Base-by-base conservation (phyloP, 2,329 filamentous ascomycete species). In the Myriosclerotinia curreyana region DNA sequence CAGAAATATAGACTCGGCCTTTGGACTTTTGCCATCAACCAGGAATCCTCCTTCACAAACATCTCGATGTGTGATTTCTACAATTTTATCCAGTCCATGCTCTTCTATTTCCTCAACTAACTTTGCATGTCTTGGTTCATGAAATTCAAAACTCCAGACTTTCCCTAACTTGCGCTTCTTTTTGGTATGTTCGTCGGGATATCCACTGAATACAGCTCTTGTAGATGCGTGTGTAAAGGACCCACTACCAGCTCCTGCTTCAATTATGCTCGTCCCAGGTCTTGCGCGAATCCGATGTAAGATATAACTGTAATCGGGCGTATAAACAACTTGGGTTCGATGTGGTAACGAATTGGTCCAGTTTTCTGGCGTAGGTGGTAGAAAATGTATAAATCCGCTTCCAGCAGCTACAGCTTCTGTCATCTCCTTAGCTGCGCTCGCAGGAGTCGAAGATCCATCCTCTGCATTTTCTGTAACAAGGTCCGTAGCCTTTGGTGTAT, bases 241-340 rank as follows among this genome's bases (percentile, higher is more conserved):
- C 9, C 91, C 91, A 73, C 90, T 93, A 8, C 91, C 91, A 1
- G 90, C 87, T 40, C 91, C 91, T 4, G 91, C 91, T 75, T 95
- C 91, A 63, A 95, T 92, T 44, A 95, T 79, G 25, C 82, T 83
- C 53, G 85, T 83, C 6, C 91, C 91, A 0, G 91, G 91, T 25
- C 89, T 80, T 6, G 88, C 90, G 40, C 89, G 83, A 71, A 95
- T 83, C 42, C 90, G 82, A 71, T 93, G 89, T 14, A 95, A 79
- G 56, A 95, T 86, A 73, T 92, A 95, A 78, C 90, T 93, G 77
- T 92, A 93, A 75, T 95, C 91, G 20, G 90, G 90, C 0, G 89
- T 93, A 75, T 95, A 95, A 61, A 95, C 91, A 46, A 95, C 91
- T 74, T 95, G 91, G 0, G 91, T 95, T 66, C 91, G 82, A 74